Conservation (phyloP, 257 asterid species). For the Scutellaria barbata region DNA sequence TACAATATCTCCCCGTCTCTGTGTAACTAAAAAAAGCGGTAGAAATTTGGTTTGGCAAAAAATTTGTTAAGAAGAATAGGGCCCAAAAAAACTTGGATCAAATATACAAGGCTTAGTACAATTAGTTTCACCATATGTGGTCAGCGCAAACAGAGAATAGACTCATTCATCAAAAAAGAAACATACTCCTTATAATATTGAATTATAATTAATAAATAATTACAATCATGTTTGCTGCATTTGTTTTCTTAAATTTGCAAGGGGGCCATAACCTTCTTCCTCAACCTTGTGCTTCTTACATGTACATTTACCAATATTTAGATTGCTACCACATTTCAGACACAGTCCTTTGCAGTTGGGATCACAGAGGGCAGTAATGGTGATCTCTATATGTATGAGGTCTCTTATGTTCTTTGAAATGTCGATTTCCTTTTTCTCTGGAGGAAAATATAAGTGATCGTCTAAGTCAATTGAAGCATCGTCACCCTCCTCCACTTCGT, state of each 20-base stretch:
- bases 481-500: constrained; percentile 43
- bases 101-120: too few species aligned
- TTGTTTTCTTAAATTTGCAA: constrained; percentile 64
- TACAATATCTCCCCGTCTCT: too few species aligned
- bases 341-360: constrained; percentile 82
- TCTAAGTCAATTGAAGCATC: constrained; percentile 61
- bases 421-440: constrained; percentile 61
- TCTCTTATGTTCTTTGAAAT: constrained; percentile 89
- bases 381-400: constrained; percentile 85
- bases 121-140: too few species aligned
- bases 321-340: constrained; percentile 73
- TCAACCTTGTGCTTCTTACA: constrained; percentile 48
- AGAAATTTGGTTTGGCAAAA: too few species aligned
- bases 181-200: neutral
- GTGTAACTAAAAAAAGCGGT: too few species aligned
- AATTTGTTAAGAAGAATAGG: too few species aligned
- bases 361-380: constrained; percentile 65
- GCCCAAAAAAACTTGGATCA: too few species aligned
- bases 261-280: constrained; percentile 64
- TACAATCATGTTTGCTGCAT: constrained; percentile 59
- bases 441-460: constrained; percentile 79
- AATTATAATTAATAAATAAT: constrained; percentile 4
- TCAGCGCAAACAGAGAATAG: too few species aligned
- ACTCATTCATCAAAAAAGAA: neutral
- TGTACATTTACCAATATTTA: constrained; percentile 56